Conservation (phyloP, 2,329 filamentous ascomycete genomes). For the Mollisiaceae sp. region DNA sequence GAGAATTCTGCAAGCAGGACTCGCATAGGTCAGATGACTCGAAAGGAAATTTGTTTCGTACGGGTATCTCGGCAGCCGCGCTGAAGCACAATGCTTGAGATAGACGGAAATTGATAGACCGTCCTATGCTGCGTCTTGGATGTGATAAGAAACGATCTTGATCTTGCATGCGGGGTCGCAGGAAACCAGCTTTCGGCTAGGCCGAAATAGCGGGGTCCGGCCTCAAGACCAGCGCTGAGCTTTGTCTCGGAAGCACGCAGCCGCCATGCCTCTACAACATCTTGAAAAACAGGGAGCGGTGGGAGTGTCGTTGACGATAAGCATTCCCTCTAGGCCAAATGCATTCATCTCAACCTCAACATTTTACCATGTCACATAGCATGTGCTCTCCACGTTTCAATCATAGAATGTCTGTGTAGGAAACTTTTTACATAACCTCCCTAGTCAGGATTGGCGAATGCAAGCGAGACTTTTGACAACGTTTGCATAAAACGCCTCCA, state of each 20-base stretch:
- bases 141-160: not conserved
- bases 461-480: not conserved
- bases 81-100: not conserved
- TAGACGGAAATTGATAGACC: not conserved
- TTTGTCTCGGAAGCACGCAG: not conserved
- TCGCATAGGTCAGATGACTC: not conserved
- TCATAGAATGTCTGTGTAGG: too few species aligned
- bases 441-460: too few species aligned
- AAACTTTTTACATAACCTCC: too few species aligned
- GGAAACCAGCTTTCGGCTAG: not conserved
- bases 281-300: not conserved
- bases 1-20: not conserved
- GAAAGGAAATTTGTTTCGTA: not conserved
- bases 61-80: not conserved
- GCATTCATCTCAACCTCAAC: slow-evolving; percentile 2
- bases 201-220: not conserved
- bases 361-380: slow-evolving; percentile 20
- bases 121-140: not conserved
- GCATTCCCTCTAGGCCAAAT: not conserved
- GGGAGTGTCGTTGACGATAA: not conserved
- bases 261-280: not conserved
- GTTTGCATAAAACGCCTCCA: not conserved
- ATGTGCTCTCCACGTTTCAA: slow-evolving; percentile 37
- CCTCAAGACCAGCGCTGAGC: not conserved
- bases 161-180: not conserved